These are phyloP conservation scores for Phlegmacium glaucopus DNA, from an alignment of 768 basidiomycete species.

Conservation along the genomic window DNA sequence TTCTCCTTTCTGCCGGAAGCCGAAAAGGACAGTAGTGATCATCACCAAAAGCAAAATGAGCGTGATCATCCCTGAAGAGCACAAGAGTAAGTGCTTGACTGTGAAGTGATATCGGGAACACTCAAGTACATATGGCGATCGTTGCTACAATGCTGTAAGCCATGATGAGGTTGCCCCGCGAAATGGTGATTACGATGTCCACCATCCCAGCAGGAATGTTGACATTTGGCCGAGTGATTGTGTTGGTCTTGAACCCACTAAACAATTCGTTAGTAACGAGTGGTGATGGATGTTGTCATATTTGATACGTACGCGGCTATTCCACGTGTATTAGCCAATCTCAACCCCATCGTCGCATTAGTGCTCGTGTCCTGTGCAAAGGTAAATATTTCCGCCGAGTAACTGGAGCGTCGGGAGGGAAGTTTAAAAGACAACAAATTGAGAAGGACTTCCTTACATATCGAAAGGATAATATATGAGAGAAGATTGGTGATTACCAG, in stretches of 20 bases:
- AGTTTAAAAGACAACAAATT: no score
- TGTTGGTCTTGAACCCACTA: slow-evolving; percentile 20
- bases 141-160: slow-evolving; percentile 21
- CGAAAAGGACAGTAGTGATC: slow-evolving; percentile 23
- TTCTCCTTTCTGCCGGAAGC: slow-evolving; percentile 20
- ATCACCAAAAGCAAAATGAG: slow-evolving; percentile 22
- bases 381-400: slow-evolving; percentile 19
- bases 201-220: slow-evolving; percentile 16
- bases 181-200: slow-evolving; percentile 16
- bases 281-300: no score
- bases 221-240: slow-evolving; percentile 9
- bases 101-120: not conserved
- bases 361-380: slow-evolving; percentile 18
- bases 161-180: slow-evolving; percentile 16
- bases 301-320: no score
- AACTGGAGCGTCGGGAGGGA: not conserved
- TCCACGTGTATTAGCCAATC: no score
- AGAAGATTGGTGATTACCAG: no score
- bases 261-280: not conserved
- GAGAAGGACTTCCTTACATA: no score
- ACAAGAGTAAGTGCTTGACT: not conserved
- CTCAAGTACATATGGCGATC: slow-evolving; percentile 16
- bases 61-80: slow-evolving; percentile 19
- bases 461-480: no score
- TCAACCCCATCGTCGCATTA: slow-evolving; percentile 14